Evolutionary conservation across 805 yeast genomes (phyloP), one percentile per base, ranked within the genome.

Genomic region (Saccharomyces kudriavzevii): DNA sequence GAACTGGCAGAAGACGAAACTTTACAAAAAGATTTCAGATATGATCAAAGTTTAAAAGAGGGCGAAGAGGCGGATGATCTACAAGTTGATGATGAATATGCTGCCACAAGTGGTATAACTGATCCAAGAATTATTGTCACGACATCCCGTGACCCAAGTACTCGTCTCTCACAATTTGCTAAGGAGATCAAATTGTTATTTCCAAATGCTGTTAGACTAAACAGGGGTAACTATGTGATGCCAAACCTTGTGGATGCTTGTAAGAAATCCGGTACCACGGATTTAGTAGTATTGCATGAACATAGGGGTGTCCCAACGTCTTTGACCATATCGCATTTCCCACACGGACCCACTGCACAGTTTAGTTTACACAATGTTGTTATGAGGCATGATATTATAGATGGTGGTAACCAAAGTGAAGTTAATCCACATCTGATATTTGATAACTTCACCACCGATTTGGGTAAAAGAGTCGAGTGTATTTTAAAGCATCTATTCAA

Each of bases 301-400:
- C 99, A 94, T 71, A 80, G 99, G 72, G 99, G 99, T 80, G 92
- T 89, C 0, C 99, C 99, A 51, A 91, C 97, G 0, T 88, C 97
- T 1, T 65, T 94, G 55, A 92, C 98, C 0, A 74, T 94, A 27
- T 85, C 94, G 31, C 99, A 94, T 75, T 87, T 94, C 69, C 99
- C 99, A 3, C 96, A 94, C 68, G 99, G 99, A 0, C 99, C 99
- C 20, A 87, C 97, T 1, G 95, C 94, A 31, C 85, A 87, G 48
- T 94, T 94, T 76, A 88, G 97, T 10, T 74, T 94, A 54, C 98
- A 94, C 71, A 94, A 94, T 65, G 98, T 94, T 52, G 90, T 89
- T 26, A 75, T 94, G 54, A 84, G 98, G 70, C 99, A 94, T 70
- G 99, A 94, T 72, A 79, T 94, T 47, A 75, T 85, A 27, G 82